Percentiles rank a stretch among this genome's conserved stretches.
Evolutionary conservation across 2,329 filamentous ascomycete species (phyloP).

Genomic region (Ophiostoma quercus): DNA sequence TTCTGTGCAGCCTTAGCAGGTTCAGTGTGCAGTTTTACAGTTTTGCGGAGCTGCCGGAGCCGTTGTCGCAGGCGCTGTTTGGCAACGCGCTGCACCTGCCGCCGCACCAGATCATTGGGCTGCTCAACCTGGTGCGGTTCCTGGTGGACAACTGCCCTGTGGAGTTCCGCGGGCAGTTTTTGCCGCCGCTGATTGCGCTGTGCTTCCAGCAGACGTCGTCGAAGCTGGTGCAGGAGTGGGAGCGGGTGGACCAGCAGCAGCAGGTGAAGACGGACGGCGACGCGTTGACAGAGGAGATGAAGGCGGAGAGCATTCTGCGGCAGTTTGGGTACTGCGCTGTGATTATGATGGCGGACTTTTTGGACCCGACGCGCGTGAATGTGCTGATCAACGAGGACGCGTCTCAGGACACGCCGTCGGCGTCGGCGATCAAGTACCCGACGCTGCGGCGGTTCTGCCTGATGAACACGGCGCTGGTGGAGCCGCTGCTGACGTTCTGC

Average conservation of each 20-base stretch:
- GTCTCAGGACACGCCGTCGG: neutral
- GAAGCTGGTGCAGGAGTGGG: constrained; percentile 86
- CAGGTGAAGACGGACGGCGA: constrained; percentile 62
- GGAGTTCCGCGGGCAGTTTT: constrained; percentile 68
- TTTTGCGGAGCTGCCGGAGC: constrained; percentile 74
- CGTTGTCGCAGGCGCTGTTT: constrained; percentile 79
- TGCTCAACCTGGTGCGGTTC: constrained; percentile 81
- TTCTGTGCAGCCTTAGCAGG: constrained; percentile 87
- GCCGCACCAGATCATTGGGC: constrained; percentile 87
- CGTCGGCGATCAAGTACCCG: constrained; percentile 38
- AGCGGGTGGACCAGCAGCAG: constrained; percentile 62
- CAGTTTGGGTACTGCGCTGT: constrained; percentile 90
- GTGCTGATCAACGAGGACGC: constrained; percentile 36
- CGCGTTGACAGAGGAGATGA: constrained; percentile 92
- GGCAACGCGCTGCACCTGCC: constrained; percentile 76
- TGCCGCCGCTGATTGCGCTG: constrained; percentile 74
- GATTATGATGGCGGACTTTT: constrained; percentile 81
- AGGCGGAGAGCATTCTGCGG: constrained; percentile 88
- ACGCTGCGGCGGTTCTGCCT: constrained; percentile 79
- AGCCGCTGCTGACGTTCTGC: constrained; percentile 85
- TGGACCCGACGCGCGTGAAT: constrained; percentile 65
- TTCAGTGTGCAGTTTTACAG: constrained; percentile 86
- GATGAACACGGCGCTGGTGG: constrained; percentile 69
- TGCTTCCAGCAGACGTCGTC: constrained; percentile 81
- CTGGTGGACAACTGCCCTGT: constrained; percentile 89